These are phyloP conservation scores for Mariannaea sp. DNA, from an alignment of 2,329 filamentous ascomycete species.

Conservation along the genomic window DNA sequence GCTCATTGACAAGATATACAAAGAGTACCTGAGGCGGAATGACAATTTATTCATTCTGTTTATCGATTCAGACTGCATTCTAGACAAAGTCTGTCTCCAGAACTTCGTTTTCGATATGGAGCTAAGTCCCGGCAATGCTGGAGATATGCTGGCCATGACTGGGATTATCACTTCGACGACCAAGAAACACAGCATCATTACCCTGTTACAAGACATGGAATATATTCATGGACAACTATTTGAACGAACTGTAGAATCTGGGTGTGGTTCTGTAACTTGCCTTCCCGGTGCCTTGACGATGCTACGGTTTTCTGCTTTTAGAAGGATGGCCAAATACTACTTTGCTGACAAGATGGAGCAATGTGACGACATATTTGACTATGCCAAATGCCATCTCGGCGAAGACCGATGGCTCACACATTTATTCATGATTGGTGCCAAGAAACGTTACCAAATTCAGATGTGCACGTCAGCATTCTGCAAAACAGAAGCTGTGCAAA, in stretches of 20 bases:
- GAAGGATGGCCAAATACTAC: slow-evolving; percentile 97
- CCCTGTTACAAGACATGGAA: slow-evolving; percentile 95
- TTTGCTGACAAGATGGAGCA: slow-evolving; percentile 97
- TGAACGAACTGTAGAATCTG: slow-evolving; percentile 92
- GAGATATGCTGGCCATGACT: slow-evolving; percentile 96
- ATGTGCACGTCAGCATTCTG: slow-evolving; percentile 98
- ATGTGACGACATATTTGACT: slow-evolving; percentile 95
- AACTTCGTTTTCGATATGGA: slow-evolving; percentile 99
- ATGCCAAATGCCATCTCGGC: slow-evolving; percentile 91
- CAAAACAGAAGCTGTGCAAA: slow-evolving; percentile 96
- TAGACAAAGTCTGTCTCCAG: slow-evolving; percentile 89
- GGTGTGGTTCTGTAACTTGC: slow-evolving; percentile 92
- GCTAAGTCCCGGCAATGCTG: slow-evolving; percentile 86
- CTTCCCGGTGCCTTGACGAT: slow-evolving; percentile 95
- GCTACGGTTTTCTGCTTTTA: slow-evolving; percentile 92
- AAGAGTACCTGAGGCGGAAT: slow-evolving; percentile 81
- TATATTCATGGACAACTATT: slow-evolving; percentile 97
- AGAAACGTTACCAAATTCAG: slow-evolving; percentile 92
- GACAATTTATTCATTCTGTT: slow-evolving; percentile 96
- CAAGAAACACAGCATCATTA: slow-evolving; percentile 84
- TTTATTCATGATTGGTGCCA: slow-evolving; percentile 97
- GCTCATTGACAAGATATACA: slow-evolving; percentile 91
- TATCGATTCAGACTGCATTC: slow-evolving; percentile 95
- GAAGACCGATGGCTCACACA: slow-evolving; percentile 98
- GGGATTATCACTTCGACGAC: slow-evolving; percentile 96